phyloP scores from a whole-genome alignment of 768 basidiomycete genomes.

The Heimioporus sp. region DNA sequence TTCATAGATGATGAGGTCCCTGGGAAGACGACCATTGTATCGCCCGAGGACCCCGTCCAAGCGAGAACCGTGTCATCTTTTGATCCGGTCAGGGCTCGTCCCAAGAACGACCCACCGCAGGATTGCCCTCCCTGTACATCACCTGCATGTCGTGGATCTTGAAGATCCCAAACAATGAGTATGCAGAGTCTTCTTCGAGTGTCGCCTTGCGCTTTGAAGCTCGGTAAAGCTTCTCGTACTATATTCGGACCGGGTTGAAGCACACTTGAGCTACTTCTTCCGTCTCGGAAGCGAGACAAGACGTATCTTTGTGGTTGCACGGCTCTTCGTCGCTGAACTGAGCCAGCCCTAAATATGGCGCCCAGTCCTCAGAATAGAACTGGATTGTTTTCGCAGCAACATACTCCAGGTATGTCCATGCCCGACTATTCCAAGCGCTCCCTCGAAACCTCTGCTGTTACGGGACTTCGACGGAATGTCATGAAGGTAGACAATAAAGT shows the following conservation, averaged over 20 bases:
- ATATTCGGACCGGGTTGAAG: slow-evolving; percentile 1
- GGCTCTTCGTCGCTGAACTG: too few species aligned
- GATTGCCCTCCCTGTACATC: too few species aligned
- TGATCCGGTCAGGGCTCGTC: too few species aligned
- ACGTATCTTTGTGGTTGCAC: background rate
- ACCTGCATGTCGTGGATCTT: slow-evolving; percentile 10
- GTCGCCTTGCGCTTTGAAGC: slow-evolving; percentile 12
- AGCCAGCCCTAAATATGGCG: too few species aligned
- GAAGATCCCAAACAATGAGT: slow-evolving; percentile 15
- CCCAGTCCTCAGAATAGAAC: too few species aligned
- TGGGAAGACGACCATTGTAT: too few species aligned
- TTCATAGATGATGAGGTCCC: too few species aligned
- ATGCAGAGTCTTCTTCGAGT: slow-evolving; percentile 8
- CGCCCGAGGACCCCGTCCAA: too few species aligned
- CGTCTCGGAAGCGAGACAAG: background rate
- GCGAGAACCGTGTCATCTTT: too few species aligned
- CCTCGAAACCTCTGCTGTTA: background rate
- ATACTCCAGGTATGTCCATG: too few species aligned
- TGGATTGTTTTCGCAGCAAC: too few species aligned
- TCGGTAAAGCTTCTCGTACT: slow-evolving; percentile 7
- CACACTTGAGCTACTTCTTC: background rate
- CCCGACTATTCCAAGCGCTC: background rate
- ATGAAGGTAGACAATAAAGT: slow-evolving; percentile 8
- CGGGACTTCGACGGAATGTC: background rate
- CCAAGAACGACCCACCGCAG: too few species aligned